Evolutionary conservation across 768 basidiomycete species (phyloP), one percentile per base, ranked within the genome.

Genomic region (Termitomyces sp.): DNA sequence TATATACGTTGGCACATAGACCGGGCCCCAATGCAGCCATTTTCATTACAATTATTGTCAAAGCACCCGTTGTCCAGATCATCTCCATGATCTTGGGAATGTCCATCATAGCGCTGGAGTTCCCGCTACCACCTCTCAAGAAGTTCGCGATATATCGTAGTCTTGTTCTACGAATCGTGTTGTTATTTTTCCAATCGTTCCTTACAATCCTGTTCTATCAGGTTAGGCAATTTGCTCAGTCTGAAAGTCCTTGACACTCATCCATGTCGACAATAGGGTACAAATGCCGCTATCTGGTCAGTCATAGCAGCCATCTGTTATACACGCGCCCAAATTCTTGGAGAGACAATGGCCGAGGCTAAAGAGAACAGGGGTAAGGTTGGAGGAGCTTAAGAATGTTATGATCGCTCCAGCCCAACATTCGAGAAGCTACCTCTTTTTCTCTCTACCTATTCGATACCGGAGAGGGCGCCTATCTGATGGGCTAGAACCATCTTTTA

Each of bases 201-300:
- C 61, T 89, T 16, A 73, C 80, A 23, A 74, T 87, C 39, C 69
- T 94, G 36, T 89, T 80, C 66, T 93, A 94, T 72, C 91, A 93
- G 74, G 91, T 87, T 47, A 51, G 78, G 62, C 16, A 7, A 31
- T 40, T 31, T 22, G 20, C 23, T 35, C 1, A 6, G 4, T 5
- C n/a, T 29, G 46, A 38, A 45, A 33, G 57, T 45, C 57, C 51
- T 40, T 46, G 27, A 58, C 25, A n/a, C 10, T 20, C 27, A 49
- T 13, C 47, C 3, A 52, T 41, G 32, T 35, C 0, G 41, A 43
- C 16, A n/a, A 27, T 55, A 94, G 91, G 93, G 92, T 40, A 89
- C 89, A 32, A 93, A 93, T 64, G 87, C 84, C 25, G 85, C 86
- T 12, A 69, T 95, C 47, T 97, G 84, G 78, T 91, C 89, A 22